phyloP scores from a whole-genome alignment of 768 basidiomycete species.

The Panus rudis region DNA sequence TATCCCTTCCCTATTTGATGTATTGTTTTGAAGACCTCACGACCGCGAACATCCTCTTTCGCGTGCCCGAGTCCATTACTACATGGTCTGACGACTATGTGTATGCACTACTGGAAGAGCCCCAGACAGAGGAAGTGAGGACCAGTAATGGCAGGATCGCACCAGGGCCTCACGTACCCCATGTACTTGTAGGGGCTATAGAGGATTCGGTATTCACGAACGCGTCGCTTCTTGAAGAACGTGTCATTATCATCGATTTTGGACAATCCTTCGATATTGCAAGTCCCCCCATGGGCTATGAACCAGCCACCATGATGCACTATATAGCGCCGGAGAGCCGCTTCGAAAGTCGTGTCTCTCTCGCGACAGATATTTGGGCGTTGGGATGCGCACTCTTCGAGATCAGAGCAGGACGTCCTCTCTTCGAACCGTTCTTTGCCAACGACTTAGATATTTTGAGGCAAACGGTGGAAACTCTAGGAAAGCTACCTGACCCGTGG shows the following conservation, averaged over 20 bases:
- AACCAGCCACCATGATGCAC: conserved; percentile 24
- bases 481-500: conserved; percentile 36
- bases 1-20: background rate
- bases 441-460: conserved; percentile 24
- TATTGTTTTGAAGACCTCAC: conserved; percentile 27
- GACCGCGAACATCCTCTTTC: conserved; percentile 33
- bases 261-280: conserved; percentile 28
- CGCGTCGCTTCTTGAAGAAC: conserved; percentile 26
- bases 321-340: conserved; percentile 31
- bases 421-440: conserved; percentile 33
- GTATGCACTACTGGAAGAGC: conserved; percentile 25
- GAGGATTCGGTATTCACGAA: no score
- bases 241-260: conserved; percentile 29
- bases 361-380: conserved; percentile 33
- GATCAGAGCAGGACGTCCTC: conserved; percentile 33
- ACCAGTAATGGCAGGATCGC: conserved; percentile 20
- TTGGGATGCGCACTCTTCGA: conserved; percentile 37
- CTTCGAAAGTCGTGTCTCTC: conserved; percentile 24
- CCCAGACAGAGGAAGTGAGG: conserved; percentile 24
- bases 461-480: conserved; percentile 31
- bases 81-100: conserved; percentile 30
- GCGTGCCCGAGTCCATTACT: conserved; percentile 16
- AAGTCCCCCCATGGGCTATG: conserved; percentile 24
- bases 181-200: conserved; percentile 25
- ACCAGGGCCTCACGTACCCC: conserved; percentile 19